phyloP scores from a whole-genome alignment of 371 early-diverging fungal genomes.

The Mucor plumbeus region DNA sequence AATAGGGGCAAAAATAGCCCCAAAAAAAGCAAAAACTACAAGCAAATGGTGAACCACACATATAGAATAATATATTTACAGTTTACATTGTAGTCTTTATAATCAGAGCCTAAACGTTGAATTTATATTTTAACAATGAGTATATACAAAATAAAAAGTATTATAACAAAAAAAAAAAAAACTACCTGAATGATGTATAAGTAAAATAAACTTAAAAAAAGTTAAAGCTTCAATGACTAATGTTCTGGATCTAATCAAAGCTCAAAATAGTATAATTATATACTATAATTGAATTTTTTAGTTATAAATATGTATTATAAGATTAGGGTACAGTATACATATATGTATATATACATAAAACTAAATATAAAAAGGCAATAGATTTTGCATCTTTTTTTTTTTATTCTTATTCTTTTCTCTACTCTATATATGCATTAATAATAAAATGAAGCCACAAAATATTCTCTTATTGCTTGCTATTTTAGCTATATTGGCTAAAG shows the following conservation, averaged over 20 bases:
- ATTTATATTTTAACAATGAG: neutral
- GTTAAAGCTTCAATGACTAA: neutral
- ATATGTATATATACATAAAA: no score
- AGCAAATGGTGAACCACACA: neutral
- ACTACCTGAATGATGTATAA: neutral
- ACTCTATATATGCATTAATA: neutral
- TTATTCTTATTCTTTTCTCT: neutral
- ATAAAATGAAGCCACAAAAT: slow-evolving; percentile 21
- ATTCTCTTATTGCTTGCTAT: slow-evolving; percentile 19
- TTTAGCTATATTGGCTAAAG: slow-evolving; percentile 17
- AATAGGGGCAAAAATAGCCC: neutral
- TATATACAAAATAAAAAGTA: neutral
- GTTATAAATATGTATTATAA: neutral
- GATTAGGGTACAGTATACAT: no score
- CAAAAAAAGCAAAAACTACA: slow-evolving; percentile 1
- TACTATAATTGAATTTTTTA: neutral
- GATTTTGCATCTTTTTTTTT: neutral
- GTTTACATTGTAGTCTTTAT: neutral
- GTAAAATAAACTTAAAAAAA: neutral
- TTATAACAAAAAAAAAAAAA: neutral
- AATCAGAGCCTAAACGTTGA: neutral
- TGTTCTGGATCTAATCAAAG: neutral
- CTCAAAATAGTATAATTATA: neutral
- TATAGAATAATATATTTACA: neutral
- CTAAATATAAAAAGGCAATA: slow-evolving; percentile 5